Evolutionary conservation across 169 alveolate species (phyloP).

Genomic region (Miamiensis avidus): DNA sequence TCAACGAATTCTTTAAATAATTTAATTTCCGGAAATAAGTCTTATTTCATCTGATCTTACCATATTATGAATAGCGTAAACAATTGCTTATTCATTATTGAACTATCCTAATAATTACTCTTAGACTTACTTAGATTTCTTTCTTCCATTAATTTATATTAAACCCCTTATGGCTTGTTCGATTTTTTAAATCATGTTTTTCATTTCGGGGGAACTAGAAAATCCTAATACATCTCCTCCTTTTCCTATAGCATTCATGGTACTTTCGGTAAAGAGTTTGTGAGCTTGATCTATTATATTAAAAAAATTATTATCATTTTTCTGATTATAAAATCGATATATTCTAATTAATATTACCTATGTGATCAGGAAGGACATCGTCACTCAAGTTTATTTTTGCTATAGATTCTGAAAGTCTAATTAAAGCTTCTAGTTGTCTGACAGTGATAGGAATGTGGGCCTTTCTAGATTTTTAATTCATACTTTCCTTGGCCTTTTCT

Average conservation of each 20-base stretch:
- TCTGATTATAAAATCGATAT: too few species aligned
- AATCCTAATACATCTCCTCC: conserved; percentile 49
- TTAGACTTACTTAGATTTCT: conserved; percentile 63
- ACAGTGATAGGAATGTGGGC: conserved; percentile 97
- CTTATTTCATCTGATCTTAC: conserved; percentile 29
- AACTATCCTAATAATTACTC: conserved; percentile 68
- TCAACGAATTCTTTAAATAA: not conserved
- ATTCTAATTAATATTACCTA: too few species aligned
- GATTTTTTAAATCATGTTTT: conserved; percentile 63
- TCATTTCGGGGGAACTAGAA: conserved; percentile 72
- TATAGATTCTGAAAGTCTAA: conserved; percentile 93
- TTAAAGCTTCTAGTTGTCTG: conserved; percentile 98
- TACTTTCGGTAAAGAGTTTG: conserved; percentile 81
- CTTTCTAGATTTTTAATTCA: conserved; percentile 40
- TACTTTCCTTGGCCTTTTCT: conserved; percentile 65
- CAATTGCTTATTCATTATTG: conserved; percentile 73
- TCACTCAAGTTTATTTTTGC: conserved; percentile 83
- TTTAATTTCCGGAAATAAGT: not conserved
- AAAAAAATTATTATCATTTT: too few species aligned
- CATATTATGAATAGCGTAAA: conserved; percentile 76
- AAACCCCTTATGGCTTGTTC: conserved; percentile 84
- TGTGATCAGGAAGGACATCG: conserved; percentile 74
- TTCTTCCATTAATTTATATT: conserved; percentile 78
- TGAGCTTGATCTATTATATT: conserved; percentile 91
- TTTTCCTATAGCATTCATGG: conserved; percentile 74